These are phyloP conservation scores for Coelastrella sp. DNA, from an alignment of 139 green algal species.

Conservation along the genomic window DNA sequence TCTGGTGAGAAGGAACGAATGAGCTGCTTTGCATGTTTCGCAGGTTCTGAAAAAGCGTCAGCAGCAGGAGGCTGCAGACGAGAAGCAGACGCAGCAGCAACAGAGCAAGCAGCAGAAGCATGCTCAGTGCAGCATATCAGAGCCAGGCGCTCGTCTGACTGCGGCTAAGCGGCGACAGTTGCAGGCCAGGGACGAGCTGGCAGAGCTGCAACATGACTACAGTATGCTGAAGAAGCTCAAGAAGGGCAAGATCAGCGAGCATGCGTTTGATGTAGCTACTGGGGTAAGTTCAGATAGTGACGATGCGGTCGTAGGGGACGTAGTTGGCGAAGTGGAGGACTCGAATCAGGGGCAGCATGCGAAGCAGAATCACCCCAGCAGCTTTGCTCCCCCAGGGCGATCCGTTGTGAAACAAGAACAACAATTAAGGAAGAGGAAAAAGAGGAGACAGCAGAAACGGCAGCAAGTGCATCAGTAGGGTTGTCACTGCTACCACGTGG, in stretches of 20 bases:
- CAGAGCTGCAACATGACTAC: constrained; percentile 84
- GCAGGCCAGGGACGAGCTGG: constrained; percentile 76
- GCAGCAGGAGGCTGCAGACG: background rate
- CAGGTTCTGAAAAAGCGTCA: constrained; percentile 35
- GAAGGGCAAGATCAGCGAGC: constrained; percentile 68
- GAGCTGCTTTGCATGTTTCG: background rate
- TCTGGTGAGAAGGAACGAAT: too few species aligned
- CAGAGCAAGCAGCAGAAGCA: constrained; percentile 27
- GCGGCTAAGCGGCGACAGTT: constrained; percentile 81
- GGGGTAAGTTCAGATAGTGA: constrained; percentile 50
- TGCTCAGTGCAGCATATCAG: background rate
- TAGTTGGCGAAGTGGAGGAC: background rate
- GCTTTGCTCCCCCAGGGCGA: background rate
- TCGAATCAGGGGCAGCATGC: constrained; percentile 2
- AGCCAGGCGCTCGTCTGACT: constrained; percentile 60
- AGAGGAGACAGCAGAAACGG: constrained; percentile 30
- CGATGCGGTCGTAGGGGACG: constrained; percentile 13
- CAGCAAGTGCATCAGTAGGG: constrained; percentile 12
- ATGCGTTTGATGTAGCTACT: constrained; percentile 65
- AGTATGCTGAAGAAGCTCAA: constrained; percentile 80
- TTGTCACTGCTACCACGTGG: too few species aligned
- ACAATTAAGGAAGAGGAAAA: constrained; percentile 11
- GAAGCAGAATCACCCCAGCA: background rate
- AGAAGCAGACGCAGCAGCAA: constrained; percentile 39
- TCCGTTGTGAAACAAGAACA: constrained; percentile 16